phyloP scores from a whole-genome alignment of 2,329 filamentous ascomycete genomes.

The Juglanconis sp. region DNA sequence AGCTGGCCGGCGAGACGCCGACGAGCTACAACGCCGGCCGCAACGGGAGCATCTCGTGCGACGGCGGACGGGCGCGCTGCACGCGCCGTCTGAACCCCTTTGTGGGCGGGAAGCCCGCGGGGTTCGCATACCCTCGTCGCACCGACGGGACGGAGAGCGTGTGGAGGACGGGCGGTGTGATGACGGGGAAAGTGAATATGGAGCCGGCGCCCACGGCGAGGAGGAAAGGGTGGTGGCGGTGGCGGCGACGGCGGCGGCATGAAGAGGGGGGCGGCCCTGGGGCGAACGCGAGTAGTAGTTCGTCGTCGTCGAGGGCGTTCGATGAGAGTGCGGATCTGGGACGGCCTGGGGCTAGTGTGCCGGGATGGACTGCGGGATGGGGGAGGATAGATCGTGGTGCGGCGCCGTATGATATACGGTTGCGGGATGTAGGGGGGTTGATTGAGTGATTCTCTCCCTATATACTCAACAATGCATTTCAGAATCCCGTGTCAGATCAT shows the following conservation, averaged over 20 bases:
- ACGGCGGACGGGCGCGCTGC: slow-evolving; percentile 24
- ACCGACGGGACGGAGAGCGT: slow-evolving; percentile 22
- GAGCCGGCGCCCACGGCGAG: slow-evolving; percentile 15
- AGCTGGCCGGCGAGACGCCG: slow-evolving; percentile 63
- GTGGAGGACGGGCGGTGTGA: slow-evolving; percentile 29
- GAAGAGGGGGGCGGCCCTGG: neutral
- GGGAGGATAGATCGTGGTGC: slow-evolving; percentile 34
- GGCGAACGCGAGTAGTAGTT: slow-evolving; percentile 10
- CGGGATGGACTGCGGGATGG: slow-evolving; percentile 39
- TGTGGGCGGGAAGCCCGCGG: slow-evolving; percentile 47
- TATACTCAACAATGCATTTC: neutral
- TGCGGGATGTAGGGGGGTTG: slow-evolving; percentile 36
- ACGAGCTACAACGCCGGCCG: slow-evolving; percentile 54
- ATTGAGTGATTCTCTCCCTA: slow-evolving; percentile 20
- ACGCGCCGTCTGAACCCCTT: slow-evolving; percentile 44
- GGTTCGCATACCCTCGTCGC: slow-evolving; percentile 44
- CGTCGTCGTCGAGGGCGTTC: slow-evolving; percentile 19
- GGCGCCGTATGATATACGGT: slow-evolving; percentile 31
- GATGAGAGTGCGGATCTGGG: slow-evolving; percentile 15
- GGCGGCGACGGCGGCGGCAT: slow-evolving; percentile 21
- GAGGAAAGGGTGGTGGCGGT: slow-evolving; percentile 16
- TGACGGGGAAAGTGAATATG: slow-evolving; percentile 19
- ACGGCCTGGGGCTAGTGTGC: slow-evolving; percentile 25
- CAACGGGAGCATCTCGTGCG: slow-evolving; percentile 45
- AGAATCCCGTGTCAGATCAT: too few relatives aligned